Conservation (phyloP, 2,329 filamentous ascomycete species). For the Boeremia exigua region DNA sequence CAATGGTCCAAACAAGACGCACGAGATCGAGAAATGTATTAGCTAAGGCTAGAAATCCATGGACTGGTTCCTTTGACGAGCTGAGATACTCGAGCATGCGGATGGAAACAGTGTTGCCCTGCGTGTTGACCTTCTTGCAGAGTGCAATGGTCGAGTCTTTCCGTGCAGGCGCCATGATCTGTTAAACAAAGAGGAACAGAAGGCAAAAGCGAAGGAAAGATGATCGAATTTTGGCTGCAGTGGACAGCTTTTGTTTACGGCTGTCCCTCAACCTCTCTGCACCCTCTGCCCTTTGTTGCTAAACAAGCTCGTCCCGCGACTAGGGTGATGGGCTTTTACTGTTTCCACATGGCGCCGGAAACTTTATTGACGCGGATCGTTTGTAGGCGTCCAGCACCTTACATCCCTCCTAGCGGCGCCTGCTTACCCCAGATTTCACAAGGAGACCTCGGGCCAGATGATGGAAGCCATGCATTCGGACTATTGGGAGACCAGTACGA, state of each 20-base stretch:
- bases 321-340: not conserved
- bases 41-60: conserved; percentile 57
- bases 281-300: not conserved
- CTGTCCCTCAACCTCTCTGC: not conserved
- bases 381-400: not conserved
- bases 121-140: conserved; percentile 64
- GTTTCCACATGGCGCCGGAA: not conserved
- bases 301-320: not conserved
- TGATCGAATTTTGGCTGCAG: not conserved
- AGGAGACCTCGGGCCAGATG: not conserved
- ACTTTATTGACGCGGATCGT: conserved; percentile 4
- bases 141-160: conserved; percentile 56
- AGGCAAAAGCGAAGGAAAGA: not conserved
- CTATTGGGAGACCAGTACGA: not conserved
- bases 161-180: conserved; percentile 37
- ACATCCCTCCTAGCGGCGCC: not conserved
- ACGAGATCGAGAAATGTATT: conserved; percentile 71
- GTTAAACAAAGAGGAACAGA: not conserved
- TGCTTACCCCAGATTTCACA: not conserved
- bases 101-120: conserved; percentile 60
- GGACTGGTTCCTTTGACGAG: conserved; percentile 43
- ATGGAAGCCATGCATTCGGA: not conserved
- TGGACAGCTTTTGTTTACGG: not conserved
- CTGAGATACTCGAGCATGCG: conserved; percentile 47
- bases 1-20: conserved; percentile 70